Evolutionary conservation across 2,329 filamentous ascomycete genomes (phyloP).

Genomic region (Colletotrichum cereale): DNA sequence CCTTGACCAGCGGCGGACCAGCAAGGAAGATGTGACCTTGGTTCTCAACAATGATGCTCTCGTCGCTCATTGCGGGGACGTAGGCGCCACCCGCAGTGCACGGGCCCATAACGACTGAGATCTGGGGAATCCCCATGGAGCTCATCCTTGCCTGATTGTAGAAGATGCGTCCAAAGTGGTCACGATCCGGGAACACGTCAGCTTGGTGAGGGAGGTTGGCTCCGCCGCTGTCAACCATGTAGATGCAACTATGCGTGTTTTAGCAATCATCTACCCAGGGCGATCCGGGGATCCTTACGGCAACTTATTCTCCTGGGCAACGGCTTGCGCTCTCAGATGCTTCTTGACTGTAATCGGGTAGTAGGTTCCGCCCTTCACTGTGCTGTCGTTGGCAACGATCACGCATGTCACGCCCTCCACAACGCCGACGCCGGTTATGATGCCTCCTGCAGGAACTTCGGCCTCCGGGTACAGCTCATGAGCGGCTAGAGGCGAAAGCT

Average conservation of each 20-base stretch:
- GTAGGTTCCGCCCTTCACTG: constrained; percentile 97
- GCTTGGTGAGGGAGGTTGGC: constrained; percentile 96
- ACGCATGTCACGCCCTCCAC: constrained; percentile 93
- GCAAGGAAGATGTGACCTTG: constrained; percentile 99
- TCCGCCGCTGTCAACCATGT: constrained; percentile 94
- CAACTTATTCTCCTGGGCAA: constrained; percentile 87
- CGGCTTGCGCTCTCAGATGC: constrained; percentile 90
- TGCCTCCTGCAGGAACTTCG: constrained; percentile 88
- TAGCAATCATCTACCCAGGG: background rate
- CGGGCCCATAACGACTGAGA: constrained; percentile 96
- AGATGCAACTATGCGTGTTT: constrained; percentile 76
- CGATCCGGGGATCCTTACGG: constrained; percentile 60
- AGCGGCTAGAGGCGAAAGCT: constrained; percentile 92
- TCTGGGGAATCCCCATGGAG: constrained; percentile 87
- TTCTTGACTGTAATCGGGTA: constrained; percentile 98
- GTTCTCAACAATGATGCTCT: constrained; percentile 94
- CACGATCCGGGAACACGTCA: constrained; percentile 93
- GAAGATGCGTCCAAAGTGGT: constrained; percentile 98
- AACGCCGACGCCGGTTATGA: constrained; percentile 91
- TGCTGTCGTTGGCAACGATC: constrained; percentile 95
- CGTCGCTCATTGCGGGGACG: constrained; percentile 96
- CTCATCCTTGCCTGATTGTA: constrained; percentile 98
- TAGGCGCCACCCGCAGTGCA: constrained; percentile 97
- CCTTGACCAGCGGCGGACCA: constrained; percentile 93
- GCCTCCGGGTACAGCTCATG: constrained; percentile 88